Conservation (phyloP, 1,284 basidiomycete species). For the Pseudozyma hubeiensis region DNA sequence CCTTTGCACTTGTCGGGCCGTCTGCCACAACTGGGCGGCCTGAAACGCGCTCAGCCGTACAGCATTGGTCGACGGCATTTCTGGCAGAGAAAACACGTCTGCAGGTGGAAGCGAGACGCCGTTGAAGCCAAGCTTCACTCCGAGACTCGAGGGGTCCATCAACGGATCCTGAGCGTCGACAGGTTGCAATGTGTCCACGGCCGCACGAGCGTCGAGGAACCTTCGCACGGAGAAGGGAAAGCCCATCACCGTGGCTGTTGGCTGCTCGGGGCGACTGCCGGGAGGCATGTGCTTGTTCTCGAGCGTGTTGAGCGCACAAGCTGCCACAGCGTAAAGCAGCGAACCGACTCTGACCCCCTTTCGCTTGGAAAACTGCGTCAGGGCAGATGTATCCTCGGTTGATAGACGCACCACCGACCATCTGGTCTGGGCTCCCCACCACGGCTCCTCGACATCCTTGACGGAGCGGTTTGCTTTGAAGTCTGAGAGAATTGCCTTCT, state of each 20-base stretch:
- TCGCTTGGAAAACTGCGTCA: conserved; percentile 32
- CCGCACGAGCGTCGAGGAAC: conserved; percentile 22
- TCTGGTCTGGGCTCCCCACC: conserved; percentile 46
- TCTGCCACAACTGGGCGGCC: conserved; percentile 37
- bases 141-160: conserved; percentile 25
- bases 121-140: conserved; percentile 39
- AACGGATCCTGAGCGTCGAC: conserved; percentile 17
- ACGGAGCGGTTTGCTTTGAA: conserved; percentile 27
- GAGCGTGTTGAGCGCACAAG: conserved; percentile 45
- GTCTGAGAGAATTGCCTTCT: conserved; percentile 29
- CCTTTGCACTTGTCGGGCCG: conserved; percentile 39
- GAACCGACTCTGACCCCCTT: conserved; percentile 38
- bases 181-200: conserved; percentile 14
- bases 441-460: conserved; percentile 24
- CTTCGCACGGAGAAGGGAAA: conserved; percentile 41
- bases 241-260: conserved; percentile 39
- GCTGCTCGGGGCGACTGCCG: conserved; percentile 6
- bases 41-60: conserved; percentile 11
- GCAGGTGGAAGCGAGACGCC: conserved; percentile 39
- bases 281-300: conserved; percentile 7
- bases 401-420: conserved; percentile 38
- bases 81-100: conserved; percentile 28
- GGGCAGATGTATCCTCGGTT: conserved; percentile 15
- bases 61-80: not conserved
- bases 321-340: conserved; percentile 39